Conservation (phyloP, 2,329 filamentous ascomycete genomes). For the Colletotrichum simmondsii region DNA sequence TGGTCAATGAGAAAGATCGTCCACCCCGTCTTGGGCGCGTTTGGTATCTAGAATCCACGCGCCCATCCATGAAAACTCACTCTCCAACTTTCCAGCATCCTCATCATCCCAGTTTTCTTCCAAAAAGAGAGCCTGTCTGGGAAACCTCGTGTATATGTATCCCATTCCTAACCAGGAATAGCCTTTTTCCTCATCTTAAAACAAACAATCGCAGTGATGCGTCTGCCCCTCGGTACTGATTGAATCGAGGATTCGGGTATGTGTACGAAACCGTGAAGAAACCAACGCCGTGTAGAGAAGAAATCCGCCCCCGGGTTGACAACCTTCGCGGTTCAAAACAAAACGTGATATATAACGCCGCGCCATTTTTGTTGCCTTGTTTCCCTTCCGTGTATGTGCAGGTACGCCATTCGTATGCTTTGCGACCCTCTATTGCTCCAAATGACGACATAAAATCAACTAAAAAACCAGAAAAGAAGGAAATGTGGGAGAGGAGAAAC, state of each 20-base stretch:
- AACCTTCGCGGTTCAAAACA: not conserved
- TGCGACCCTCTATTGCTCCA: conserved; percentile 28
- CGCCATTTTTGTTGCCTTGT: conserved; percentile 19
- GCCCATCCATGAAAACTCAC: not conserved
- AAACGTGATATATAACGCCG: conserved; percentile 13
- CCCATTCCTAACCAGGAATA: not conserved
- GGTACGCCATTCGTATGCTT: conserved; percentile 35
- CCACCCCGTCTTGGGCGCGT: not conserved
- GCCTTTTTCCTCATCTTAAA: not conserved
- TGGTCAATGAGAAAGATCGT: not conserved
- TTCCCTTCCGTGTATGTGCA: conserved; percentile 29
- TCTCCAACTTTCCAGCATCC: not conserved
- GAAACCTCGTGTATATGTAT: conserved; percentile 11
- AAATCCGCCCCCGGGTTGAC: not conserved
- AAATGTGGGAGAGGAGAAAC: not conserved
- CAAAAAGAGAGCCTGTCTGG: not conserved
- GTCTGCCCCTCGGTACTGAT: conserved; percentile 24
- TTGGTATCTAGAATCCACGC: not conserved
- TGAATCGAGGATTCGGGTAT: conserved; percentile 33
- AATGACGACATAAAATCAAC: conserved; percentile 7
- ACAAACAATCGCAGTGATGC: conserved; percentile 21
- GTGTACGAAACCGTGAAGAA: conserved; percentile 26
- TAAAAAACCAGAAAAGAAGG: not conserved
- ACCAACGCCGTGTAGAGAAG: conserved; percentile 13
- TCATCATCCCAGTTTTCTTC: not conserved